Percentiles rank a stretch among this genome's conserved stretches.
Conservation (phyloP, 352 stramenopile species). For the Globisporangium okanoganense region DNA sequence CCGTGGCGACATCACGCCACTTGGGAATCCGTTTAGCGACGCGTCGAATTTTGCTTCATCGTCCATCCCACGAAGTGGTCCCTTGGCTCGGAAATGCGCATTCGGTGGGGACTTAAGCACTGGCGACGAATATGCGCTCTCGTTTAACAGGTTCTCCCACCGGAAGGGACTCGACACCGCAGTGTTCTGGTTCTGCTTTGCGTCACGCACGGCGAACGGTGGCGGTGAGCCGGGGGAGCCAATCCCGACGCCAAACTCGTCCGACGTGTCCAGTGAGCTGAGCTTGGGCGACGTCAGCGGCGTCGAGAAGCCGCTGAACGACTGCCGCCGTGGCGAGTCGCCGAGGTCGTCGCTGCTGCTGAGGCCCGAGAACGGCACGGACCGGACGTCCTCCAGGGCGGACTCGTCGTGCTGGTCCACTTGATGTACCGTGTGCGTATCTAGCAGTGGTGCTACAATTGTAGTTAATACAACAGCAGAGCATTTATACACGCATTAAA, state of each 20-base stretch:
- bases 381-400: slow-evolving; percentile 16
- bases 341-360: slow-evolving; percentile 41
- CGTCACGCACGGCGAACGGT: slow-evolving; percentile 51
- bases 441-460: not conserved
- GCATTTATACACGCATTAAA: not conserved
- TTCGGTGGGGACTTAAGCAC: slow-evolving; percentile 47
- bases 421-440: not conserved
- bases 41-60: slow-evolving; percentile 29
- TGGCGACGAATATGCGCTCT: slow-evolving; percentile 53
- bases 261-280: slow-evolving; percentile 48
- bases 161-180: slow-evolving; percentile 43
- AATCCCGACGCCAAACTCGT: slow-evolving; percentile 38
- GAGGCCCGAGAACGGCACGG: slow-evolving; percentile 27
- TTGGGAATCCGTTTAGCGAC: slow-evolving; percentile 24
- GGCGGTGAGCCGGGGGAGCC: slow-evolving; percentile 56
- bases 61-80: slow-evolving; percentile 14
- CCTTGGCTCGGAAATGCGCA: slow-evolving; percentile 2
- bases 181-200: slow-evolving; percentile 8
- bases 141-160: slow-evolving; percentile 64
- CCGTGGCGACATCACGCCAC: slow-evolving; percentile 36
- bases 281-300: slow-evolving; percentile 56
- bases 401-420: slow-evolving; percentile 24
- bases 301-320: slow-evolving; percentile 58
- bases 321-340: slow-evolving; percentile 22
- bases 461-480: no score